Base-by-base conservation (phyloP, 495 filamentous ascomycete species). In the Astrocystis sublimbata region DNA sequence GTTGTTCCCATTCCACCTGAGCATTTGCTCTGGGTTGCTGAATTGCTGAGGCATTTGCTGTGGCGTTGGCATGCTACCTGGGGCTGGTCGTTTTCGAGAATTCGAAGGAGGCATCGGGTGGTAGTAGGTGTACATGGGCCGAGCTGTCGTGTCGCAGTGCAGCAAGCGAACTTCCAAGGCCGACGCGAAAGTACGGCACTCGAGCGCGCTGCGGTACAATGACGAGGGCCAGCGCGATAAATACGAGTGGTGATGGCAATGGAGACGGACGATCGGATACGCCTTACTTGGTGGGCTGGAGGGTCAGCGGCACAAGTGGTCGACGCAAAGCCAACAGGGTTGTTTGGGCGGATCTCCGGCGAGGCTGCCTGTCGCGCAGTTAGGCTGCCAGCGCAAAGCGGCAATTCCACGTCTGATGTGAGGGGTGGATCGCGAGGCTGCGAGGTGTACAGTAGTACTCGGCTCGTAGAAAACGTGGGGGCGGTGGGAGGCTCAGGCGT, bases 21-120 rank as follows among this genome's bases (percentile, higher is more conserved):
- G 65, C 58, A 78, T 42, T 23, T 73, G 76, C 6, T 81, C 78
- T 17, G 71, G 76, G 60, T 67, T 68, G 60, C 59, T 72, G 63
- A 73, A 74, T 57, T 68, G 68, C 68, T 82, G 76, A 78, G 81
- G 62, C 73, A 72, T 66, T 73, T 77, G 60, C 73, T 56, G 63
- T 24, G 80, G 80, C 46, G 82, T 74, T 26, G 85, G 79, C 21
- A 79, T 72, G 49, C 82, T 78, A 66, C 90, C 91, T 45, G 90
- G 87, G 31, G 89, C 89, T 61, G 89, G 81, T 73, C 91, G 81
- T 77, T 93, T 93, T 75, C 89, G 82, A 50, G 83, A 67, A 60
- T 84, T 85, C 28, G 80, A 75, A 47, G 74, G 70, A 72, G 81
- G 75, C 78, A 80, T 80, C 70, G 74, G 57, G 42, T 64, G 65